Evolutionary conservation across 2,329 filamentous ascomycete species (phyloP).

Genomic region (Alternaria sp.): DNA sequence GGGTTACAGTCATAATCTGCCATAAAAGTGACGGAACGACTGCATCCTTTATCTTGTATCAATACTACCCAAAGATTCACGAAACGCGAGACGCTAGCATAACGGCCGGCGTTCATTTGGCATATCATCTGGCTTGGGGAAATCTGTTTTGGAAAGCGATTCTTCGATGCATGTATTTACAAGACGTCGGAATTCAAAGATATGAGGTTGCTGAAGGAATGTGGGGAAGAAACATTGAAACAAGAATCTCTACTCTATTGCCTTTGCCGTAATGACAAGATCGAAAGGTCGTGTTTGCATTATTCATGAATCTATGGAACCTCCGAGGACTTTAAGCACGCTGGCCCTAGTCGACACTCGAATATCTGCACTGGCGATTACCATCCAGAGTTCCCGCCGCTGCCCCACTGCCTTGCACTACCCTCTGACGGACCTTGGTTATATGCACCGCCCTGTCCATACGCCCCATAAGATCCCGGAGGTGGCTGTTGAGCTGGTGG

Average conservation of each 20-base stretch:
- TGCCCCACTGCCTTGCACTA: slow-evolving; percentile 43
- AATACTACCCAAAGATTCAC: slow-evolving; percentile 26
- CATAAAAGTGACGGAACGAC: background rate
- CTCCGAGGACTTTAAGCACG: background rate
- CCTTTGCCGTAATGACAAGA: background rate
- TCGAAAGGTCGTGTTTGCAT: slow-evolving; percentile 10
- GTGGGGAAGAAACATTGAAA: slow-evolving; percentile 18
- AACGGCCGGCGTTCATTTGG: slow-evolving; percentile 40
- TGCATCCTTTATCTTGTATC: slow-evolving; percentile 31
- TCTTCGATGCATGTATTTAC: slow-evolving; percentile 30
- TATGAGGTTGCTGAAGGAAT: slow-evolving; percentile 4
- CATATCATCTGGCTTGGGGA: slow-evolving; percentile 29
- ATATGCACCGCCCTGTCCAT: slow-evolving; percentile 33
- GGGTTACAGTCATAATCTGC: background rate
- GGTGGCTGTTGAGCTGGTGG: slow-evolving; percentile 27
- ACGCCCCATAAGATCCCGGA: slow-evolving; percentile 30
- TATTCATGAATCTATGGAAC: slow-evolving; percentile 7
- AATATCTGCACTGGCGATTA: slow-evolving; percentile 15
- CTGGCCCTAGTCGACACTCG: background rate
- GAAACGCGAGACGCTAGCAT: slow-evolving; percentile 40
- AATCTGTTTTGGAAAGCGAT: slow-evolving; percentile 27
- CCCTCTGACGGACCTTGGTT: slow-evolving; percentile 23
- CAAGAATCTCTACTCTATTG: slow-evolving; percentile 32
- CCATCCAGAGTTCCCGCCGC: slow-evolving; percentile 41
- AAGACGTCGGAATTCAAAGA: slow-evolving; percentile 8